phyloP scores from a whole-genome alignment of 1,139 yeast genomes.

The Yamadazyma pseudoaaseri region DNA sequence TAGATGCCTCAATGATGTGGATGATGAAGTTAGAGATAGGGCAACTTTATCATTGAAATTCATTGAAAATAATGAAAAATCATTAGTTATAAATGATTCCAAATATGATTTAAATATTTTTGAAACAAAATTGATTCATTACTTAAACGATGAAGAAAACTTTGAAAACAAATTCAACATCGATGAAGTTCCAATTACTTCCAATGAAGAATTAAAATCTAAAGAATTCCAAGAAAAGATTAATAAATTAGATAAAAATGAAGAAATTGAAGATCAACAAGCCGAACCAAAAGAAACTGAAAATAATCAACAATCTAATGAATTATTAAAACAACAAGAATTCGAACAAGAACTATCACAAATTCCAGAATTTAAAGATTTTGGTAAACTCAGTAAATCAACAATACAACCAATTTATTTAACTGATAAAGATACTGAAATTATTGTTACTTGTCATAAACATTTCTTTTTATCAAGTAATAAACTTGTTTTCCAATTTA shows the following conservation, averaged over 20 bases:
- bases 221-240: slow-evolving; percentile 58
- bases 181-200: slow-evolving; percentile 56
- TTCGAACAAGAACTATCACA: slow-evolving; percentile 65
- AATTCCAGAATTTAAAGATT: slow-evolving; percentile 67
- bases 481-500: slow-evolving; percentile 81
- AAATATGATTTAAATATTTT: slow-evolving; percentile 73
- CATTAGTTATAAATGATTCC: slow-evolving; percentile 64
- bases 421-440: slow-evolving; percentile 93
- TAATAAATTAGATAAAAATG: slow-evolving; percentile 43
- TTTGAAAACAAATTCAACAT: slow-evolving; percentile 72
- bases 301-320: slow-evolving; percentile 27
- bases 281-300: slow-evolving; percentile 12
- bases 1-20: slow-evolving; percentile 84
- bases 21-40: slow-evolving; percentile 98
- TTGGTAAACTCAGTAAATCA: slow-evolving; percentile 76
- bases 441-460: slow-evolving; percentile 80
- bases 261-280: slow-evolving; percentile 15
- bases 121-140: slow-evolving; percentile 73
- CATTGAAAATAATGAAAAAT: slow-evolving; percentile 50
- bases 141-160: slow-evolving; percentile 60
- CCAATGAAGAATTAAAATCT: slow-evolving; percentile 64
- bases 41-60: slow-evolving; percentile 83
- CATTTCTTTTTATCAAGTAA: slow-evolving; percentile 67
- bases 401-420: slow-evolving; percentile 60
- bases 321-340: slow-evolving; percentile 54